Base-by-base conservation (phyloP, 2,329 filamentous ascomycete species). In the Ophiostoma tasmaniense region DNA sequence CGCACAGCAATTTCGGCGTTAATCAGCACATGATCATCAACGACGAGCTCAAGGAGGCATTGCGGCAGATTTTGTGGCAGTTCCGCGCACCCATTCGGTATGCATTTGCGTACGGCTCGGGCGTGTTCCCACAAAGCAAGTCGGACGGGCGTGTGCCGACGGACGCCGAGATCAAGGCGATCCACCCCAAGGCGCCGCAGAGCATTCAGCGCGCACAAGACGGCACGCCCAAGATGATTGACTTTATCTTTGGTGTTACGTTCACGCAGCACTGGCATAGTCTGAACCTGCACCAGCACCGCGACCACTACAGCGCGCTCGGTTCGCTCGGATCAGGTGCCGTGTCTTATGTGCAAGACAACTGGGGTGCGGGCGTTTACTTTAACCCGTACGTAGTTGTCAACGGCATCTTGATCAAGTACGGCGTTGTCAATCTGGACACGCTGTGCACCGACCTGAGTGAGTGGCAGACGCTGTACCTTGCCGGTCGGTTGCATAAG, bases 11-110 rank as follows among this genome's bases (percentile, higher is more conserved):
- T 74, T 98, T 98, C 74, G 95, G 95, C 20, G 89, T 93, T 74
- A 99, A 99, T 74, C 95, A 99, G 78, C 91, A 98, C 79, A 96
- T 98, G 83, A 84, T 92, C 71, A 96, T 98, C 76, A 96, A 98
- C 76, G 89, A 92, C 76, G 93, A 98, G 77, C 95, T 98, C 79
- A 97, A 97, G 76, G 91, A 97, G 78, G 90, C 90, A 14, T 80
- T 99, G 75, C 88, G 93, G 68, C 87, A 93, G 74, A 91, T 98
- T 72, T 82, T 97, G 28, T 95, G 93, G 86, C 87, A 96, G 75
- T 98, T 99, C 79, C 85, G 89, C 67, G 94, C 95, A 0, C 94
- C 95, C 0, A 96, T 99, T 73, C 88, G 93, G 69, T 98, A 98
- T 81, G 94, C 93, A 17, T 97, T 99, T 78, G 95, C 95, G 1